Percentiles rank a stretch among this genome's conserved stretches.
phyloP scores from a whole-genome alignment of 2,329 filamentous ascomycete species.

The Arachnomyces sp. region DNA sequence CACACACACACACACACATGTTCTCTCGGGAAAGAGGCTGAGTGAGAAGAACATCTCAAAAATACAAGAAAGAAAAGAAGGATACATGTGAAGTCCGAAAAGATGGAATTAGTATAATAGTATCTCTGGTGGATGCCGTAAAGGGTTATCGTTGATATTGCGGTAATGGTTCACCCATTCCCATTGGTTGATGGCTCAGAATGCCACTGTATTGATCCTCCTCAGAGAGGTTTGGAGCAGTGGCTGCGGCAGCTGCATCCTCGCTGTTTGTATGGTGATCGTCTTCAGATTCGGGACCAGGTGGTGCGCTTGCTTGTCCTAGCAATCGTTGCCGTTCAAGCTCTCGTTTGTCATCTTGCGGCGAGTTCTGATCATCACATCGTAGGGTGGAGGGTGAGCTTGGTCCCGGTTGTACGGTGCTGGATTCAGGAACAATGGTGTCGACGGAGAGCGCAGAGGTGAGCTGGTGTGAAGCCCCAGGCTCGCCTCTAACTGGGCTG shows the following conservation, averaged over 20 bases:
- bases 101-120: no score
- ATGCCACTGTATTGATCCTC: conserved; percentile 44
- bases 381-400: conserved; percentile 24
- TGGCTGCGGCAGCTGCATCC: conserved; percentile 31
- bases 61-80: background rate
- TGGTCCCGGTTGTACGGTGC: conserved; percentile 32
- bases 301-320: conserved; percentile 56
- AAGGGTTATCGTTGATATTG: conserved; percentile 34
- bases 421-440: conserved; percentile 17
- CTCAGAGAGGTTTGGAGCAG: conserved; percentile 52
- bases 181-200: conserved; percentile 29
- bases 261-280: conserved; percentile 8
- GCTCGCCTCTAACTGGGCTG: background rate
- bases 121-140: no score
- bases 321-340: conserved; percentile 60
- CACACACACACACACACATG: no score
- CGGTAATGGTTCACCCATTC: conserved; percentile 35
- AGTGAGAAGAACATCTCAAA: background rate
- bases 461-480: conserved; percentile 7
- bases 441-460: conserved; percentile 23
- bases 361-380: conserved; percentile 33
- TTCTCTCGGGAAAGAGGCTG: background rate
- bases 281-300: conserved; percentile 16
- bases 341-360: conserved; percentile 69
- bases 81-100: background rate